These are phyloP conservation scores for Zygotorulaspora florentina DNA, from an alignment of 805 yeast genomes.

Conservation along the genomic window DNA sequence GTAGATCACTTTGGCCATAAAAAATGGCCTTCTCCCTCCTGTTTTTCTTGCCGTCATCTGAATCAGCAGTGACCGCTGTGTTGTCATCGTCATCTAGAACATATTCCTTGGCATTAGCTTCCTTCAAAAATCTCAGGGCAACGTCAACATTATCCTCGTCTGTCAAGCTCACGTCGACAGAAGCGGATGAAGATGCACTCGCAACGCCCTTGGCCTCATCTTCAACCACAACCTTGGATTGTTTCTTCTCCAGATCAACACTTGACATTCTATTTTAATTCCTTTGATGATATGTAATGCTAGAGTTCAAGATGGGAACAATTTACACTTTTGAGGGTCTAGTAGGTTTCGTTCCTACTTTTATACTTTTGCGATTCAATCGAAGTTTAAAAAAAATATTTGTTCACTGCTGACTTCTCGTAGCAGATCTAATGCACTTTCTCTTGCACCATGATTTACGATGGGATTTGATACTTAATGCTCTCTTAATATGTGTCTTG, in stretches of 20 bases:
- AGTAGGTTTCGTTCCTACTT: no score
- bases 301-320: no score
- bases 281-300: no score
- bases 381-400: no score
- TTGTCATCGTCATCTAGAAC: constrained; percentile 11
- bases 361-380: no score
- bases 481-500: no score
- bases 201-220: constrained; percentile 6
- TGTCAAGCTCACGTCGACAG: not conserved
- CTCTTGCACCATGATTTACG: no score
- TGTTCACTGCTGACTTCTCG: no score
- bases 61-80: constrained; percentile 1
- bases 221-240: constrained; percentile 2
- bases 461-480: no score
- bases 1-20: constrained; percentile 24
- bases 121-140: constrained; percentile 22
- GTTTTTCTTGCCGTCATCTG: constrained; percentile 2
- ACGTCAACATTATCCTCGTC: constrained; percentile 22
- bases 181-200: constrained; percentile 6
- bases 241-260: not conserved
- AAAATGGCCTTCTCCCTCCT: constrained; percentile 15
- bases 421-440: no score
- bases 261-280: not conserved
- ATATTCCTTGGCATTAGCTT: constrained; percentile 16
- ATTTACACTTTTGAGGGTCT: no score